These are phyloP conservation scores for Boletus reticulatus DNA, from an alignment of 768 basidiomycete species.

Conservation along the genomic window DNA sequence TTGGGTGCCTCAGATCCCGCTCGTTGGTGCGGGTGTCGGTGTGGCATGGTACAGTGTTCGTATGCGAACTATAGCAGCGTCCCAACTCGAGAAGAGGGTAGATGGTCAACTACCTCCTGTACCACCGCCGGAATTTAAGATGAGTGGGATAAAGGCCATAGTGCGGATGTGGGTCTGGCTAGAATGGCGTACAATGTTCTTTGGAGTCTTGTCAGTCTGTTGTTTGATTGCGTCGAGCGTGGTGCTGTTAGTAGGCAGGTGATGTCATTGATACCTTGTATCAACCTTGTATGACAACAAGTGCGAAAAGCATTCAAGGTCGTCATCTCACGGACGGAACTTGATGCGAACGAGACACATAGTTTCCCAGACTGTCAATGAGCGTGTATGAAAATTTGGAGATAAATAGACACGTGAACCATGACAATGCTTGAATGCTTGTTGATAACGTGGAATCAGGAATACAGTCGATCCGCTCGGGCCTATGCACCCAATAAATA, in stretches of 20 bases:
- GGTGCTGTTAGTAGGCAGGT: neutral
- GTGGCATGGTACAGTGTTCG: slow-evolving; percentile 68
- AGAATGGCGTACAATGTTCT: slow-evolving; percentile 6
- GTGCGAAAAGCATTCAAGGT: too few species aligned
- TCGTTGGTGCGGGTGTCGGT: slow-evolving; percentile 63
- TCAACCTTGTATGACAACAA: too few species aligned
- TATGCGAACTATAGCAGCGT: slow-evolving; percentile 49
- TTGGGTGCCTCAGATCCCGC: slow-evolving; percentile 45
- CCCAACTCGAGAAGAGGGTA: slow-evolving; percentile 2
- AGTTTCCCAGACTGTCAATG: slow-evolving; percentile 48
- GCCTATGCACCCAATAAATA: slow-evolving; percentile 7
- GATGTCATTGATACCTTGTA: slow-evolving; percentile 17
- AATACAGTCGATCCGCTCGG: neutral
- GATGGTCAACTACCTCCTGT: slow-evolving; percentile 1
- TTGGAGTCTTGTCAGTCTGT: neutral
- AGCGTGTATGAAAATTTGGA: neutral
- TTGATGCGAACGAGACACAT: too few species aligned
- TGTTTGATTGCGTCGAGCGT: neutral
- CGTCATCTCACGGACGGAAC: too few species aligned
- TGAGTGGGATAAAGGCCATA: slow-evolving; percentile 38
- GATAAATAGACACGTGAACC: neutral
- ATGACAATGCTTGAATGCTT: neutral
- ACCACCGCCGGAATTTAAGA: slow-evolving; percentile 20
- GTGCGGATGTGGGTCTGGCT: slow-evolving; percentile 50
- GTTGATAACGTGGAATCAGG: neutral